These are phyloP conservation scores for Paramyrothecium sp. DNA, from an alignment of 2,329 filamentous ascomycete species.

Conservation along the genomic window DNA sequence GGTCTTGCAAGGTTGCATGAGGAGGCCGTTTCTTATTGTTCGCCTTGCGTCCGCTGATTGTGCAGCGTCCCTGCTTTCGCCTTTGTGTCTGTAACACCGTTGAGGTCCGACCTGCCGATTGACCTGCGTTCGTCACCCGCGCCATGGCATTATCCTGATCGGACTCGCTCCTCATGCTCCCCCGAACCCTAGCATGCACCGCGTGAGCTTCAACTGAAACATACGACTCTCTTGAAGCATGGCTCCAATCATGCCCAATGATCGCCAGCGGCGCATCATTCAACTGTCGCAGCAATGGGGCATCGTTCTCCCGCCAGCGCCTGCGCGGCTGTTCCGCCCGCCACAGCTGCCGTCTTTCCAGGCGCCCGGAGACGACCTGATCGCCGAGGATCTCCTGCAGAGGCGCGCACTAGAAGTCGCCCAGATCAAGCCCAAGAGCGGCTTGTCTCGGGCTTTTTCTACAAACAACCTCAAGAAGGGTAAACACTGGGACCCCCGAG, in stretches of 20 bases:
- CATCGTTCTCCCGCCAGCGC: conserved; percentile 38
- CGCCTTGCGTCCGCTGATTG: background rate
- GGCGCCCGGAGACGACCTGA: conserved; percentile 46
- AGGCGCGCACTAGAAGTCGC: conserved; percentile 36
- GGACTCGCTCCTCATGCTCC: too few relatives aligned
- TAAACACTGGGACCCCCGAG: conserved; percentile 50
- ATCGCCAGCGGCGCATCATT: conserved; percentile 45
- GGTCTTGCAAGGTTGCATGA: background rate
- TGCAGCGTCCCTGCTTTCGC: too few relatives aligned
- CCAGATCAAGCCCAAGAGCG: conserved; percentile 34
- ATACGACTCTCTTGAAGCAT: background rate
- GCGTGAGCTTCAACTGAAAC: background rate
- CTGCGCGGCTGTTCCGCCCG: conserved; percentile 39
- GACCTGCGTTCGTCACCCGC: too few relatives aligned
- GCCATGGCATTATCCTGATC: too few relatives aligned
- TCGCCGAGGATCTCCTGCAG: conserved; percentile 54
- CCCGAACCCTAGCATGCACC: background rate
- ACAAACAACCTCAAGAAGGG: conserved; percentile 39
- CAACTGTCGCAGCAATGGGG: conserved; percentile 51
- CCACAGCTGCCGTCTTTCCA: conserved; percentile 40
- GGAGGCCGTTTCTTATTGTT: background rate
- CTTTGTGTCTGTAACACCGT: too few relatives aligned
- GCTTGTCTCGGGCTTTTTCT: conserved; percentile 36
- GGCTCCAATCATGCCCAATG: conserved; percentile 25
- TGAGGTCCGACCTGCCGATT: too few relatives aligned